A percentile compares a stretch with the other conserved stretches of the same genome.
These are phyloP conservation scores for Pseudognaphalium luteoalbum DNA, from an alignment of 129 eudicot species.

Conservation along the genomic window DNA sequence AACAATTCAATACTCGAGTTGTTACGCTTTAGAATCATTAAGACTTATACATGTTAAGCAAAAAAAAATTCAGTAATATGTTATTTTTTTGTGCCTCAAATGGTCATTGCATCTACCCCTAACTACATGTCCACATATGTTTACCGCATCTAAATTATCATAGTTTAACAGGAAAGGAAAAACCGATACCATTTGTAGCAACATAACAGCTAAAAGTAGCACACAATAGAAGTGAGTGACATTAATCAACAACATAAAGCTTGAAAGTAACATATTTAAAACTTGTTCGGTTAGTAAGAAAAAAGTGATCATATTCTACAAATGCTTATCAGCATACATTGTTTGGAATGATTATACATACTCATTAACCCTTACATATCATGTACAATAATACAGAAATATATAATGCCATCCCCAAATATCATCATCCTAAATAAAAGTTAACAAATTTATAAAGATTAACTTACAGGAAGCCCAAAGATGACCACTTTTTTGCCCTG, in stretches of 20 bases:
- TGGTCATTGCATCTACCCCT: not conserved
- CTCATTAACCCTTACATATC: not conserved
- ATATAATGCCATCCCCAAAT: not conserved
- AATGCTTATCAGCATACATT: not conserved
- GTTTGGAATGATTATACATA: not conserved
- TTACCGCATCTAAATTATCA: not conserved
- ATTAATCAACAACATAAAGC: not conserved
- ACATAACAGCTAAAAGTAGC: not conserved
- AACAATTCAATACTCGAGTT: not conserved
- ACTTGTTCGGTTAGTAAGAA: not conserved
- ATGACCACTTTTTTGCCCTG: constrained; percentile 96
- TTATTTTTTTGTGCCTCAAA: not conserved
- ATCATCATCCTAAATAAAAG: not conserved
- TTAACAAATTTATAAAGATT: not conserved
- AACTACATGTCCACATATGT: not conserved
- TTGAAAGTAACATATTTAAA: not conserved
- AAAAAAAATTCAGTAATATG: not conserved
- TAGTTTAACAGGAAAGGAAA: not conserved
- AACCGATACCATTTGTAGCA: not conserved
- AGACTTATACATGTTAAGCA: constrained; percentile 1
- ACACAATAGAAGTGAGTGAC: not conserved
- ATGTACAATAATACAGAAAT: not conserved
- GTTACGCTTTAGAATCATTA: not conserved
- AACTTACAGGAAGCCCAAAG: constrained; percentile 97
- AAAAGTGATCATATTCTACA: not conserved